Evolutionary conservation across 1,284 basidiomycete species (phyloP).

Genomic region (Papiliotrema terrestris): DNA sequence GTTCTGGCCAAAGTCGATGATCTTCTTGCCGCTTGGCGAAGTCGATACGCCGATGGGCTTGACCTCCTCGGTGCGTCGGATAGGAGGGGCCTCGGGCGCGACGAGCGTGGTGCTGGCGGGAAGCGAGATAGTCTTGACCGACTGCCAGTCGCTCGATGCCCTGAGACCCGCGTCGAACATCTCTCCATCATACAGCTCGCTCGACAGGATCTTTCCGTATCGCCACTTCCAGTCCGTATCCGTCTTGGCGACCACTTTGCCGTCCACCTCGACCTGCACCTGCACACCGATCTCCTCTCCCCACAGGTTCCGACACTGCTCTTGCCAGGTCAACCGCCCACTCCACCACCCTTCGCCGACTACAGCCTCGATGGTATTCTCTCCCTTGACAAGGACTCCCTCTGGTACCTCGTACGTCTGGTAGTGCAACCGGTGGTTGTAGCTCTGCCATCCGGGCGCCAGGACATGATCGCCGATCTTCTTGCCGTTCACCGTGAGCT

Average conservation of each 20-base stretch:
- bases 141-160: slow-evolving; percentile 4
- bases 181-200: slow-evolving; percentile 36
- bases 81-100: slow-evolving; percentile 28
- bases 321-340: slow-evolving; percentile 20
- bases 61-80: slow-evolving; percentile 19
- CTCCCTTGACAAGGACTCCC: slow-evolving; percentile 10
- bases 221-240: slow-evolving; percentile 28
- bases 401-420: slow-evolving; percentile 26
- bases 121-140: slow-evolving; percentile 5
- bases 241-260: slow-evolving; percentile 9
- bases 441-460: slow-evolving; percentile 38
- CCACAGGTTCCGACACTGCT: slow-evolving; percentile 20
- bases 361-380: slow-evolving; percentile 23
- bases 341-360: slow-evolving; percentile 40
- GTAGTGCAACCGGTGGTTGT: slow-evolving; percentile 34
- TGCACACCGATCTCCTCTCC: slow-evolving; percentile 16
- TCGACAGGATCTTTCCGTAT: slow-evolving; percentile 25
- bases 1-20: slow-evolving; percentile 43
- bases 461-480: slow-evolving; percentile 29
- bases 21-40: slow-evolving; percentile 28
- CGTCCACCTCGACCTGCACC: slow-evolving; percentile 24
- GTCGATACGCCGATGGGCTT: slow-evolving; percentile 20
- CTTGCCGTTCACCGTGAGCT: slow-evolving; percentile 28
- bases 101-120: slow-evolving; percentile 11
- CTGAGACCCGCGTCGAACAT: slow-evolving; percentile 13